Evolutionary conservation across 2,329 filamentous ascomycete species (phyloP), one percentile per base, ranked within the genome.

Genomic region (Chlorencoelia australis): DNA sequence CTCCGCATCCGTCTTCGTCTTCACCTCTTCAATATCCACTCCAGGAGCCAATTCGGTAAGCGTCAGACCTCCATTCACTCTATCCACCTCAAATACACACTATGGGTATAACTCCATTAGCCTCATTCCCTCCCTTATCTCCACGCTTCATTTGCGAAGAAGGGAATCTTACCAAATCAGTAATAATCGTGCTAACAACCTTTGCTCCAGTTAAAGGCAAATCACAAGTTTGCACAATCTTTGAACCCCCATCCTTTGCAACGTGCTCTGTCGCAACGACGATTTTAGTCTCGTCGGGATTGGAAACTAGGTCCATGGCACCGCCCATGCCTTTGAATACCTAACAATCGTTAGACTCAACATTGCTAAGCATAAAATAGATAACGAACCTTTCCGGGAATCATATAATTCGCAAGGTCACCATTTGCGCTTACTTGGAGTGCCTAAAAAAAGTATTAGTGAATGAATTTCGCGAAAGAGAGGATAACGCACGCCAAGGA

Each of bases 371-470:
- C 9, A 15, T 2, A 4, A 6, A 10, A 17, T 4, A 4, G 15
- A 4, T 22, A 8, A 10, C 25, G n/a, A n/a, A 84, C 75, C 61
- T 89, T 89, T 17, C 84, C 85, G 0, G 84, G 84, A 46, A 91
- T 81, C 79, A 91, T 89, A 67, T 85, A 91, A 61, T 89, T 89
- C 29, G 84, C 85, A 39, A 91, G 61, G 55, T 91, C 85, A 15
- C 84, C 84, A 2, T 72, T 67, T 0, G 82, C 82, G 45, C 75
- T 79, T 13, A 89, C 83, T 62, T 91, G 82, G 48, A 45, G 32
- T 10, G 43, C 37, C 70, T 30, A 13, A 18, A 9, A 11, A 30
- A 24, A 30, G 13, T 30, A n/a, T n/a, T 22, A 36, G 18, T 18
- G 4, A 15, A 2, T 30, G 16, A 19, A 31, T 20, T 5, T 4